These are phyloP conservation scores for Leucogyrophana mollusca DNA, from an alignment of 768 basidiomycete species.

Conservation along the genomic window DNA sequence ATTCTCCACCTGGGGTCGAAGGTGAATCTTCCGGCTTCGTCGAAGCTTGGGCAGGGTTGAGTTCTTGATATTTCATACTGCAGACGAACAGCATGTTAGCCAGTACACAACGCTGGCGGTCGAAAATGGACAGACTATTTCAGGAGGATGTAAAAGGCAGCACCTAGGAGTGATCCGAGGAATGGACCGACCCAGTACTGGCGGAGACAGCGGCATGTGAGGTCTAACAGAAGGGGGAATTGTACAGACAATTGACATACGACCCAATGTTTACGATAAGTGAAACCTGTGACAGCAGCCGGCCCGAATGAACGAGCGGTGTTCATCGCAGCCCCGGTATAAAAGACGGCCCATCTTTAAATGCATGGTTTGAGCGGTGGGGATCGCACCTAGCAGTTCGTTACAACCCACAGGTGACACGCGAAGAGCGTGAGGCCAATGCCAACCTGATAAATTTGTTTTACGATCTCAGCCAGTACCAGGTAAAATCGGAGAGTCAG, in stretches of 20 bases:
- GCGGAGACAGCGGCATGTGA: conserved; percentile 1
- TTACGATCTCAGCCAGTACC: neutral
- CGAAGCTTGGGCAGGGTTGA: conserved; percentile 29
- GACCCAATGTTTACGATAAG: conserved; percentile 54
- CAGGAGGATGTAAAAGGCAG: conserved; percentile 54
- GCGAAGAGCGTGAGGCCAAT: conserved; percentile 66
- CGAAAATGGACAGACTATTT: conserved; percentile 40
- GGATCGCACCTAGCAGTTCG: too few species aligned
- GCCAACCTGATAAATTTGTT: conserved; percentile 41
- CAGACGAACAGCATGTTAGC: conserved; percentile 1
- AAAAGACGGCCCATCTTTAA: conserved; percentile 60
- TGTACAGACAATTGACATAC: conserved; percentile 33
- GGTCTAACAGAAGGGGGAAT: conserved; percentile 1
- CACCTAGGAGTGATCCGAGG: conserved; percentile 60
- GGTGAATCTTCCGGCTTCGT: conserved; percentile 28
- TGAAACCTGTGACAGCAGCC: conserved; percentile 61
- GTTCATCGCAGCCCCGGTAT: conserved; percentile 69
- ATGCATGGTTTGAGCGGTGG: neutral
- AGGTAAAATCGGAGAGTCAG: neutral
- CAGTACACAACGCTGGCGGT: conserved; percentile 1
- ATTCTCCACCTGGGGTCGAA: too few species aligned
- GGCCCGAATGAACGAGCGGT: conserved; percentile 71
- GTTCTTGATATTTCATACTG: conserved; percentile 26
- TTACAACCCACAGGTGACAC: conserved; percentile 54
- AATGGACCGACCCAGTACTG: conserved; percentile 75